Evolutionary conservation across 176 grass and related monocot species (phyloP).

Genomic region (Saccharum spontaneum): DNA sequence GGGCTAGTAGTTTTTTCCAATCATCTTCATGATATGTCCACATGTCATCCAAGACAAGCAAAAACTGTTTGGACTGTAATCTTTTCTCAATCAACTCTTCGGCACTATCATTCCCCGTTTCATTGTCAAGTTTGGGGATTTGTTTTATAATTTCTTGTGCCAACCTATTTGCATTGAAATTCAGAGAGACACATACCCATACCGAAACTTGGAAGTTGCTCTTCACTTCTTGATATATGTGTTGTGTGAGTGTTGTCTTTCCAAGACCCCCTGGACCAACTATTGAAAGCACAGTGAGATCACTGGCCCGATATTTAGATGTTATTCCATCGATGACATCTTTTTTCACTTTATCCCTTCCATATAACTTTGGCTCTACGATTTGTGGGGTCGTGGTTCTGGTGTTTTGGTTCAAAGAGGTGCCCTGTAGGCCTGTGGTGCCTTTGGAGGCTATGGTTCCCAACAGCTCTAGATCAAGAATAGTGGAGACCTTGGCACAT

Average conservation of each 20-base stretch:
- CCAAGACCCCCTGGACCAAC: not conserved
- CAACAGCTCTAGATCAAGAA: not conserved
- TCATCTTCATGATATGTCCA: too few species aligned
- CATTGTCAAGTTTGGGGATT: not conserved
- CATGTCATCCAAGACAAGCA: too few species aligned
- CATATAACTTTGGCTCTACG: constrained; percentile 10
- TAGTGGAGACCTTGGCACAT: not conserved
- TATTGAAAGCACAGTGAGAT: not conserved
- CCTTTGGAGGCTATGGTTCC: not conserved
- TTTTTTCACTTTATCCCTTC: constrained; percentile 4
- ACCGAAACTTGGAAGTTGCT: not conserved
- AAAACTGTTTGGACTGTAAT: too few species aligned
- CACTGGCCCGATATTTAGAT: not conserved
- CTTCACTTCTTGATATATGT: not conserved
- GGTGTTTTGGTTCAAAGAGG: rapidly evolving
- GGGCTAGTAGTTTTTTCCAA: too few species aligned
- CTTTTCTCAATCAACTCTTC: not conserved
- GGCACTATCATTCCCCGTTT: not conserved
- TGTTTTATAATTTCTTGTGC: not conserved
- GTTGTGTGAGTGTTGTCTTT: not conserved
- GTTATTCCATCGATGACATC: not conserved
- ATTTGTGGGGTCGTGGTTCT: not conserved
- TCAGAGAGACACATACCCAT: not conserved
- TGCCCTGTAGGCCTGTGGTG: not conserved
- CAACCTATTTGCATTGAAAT: not conserved